These are phyloP conservation scores for Porogramme epimiltina DNA, from an alignment of 1,284 basidiomycete genomes.

Conservation along the genomic window DNA sequence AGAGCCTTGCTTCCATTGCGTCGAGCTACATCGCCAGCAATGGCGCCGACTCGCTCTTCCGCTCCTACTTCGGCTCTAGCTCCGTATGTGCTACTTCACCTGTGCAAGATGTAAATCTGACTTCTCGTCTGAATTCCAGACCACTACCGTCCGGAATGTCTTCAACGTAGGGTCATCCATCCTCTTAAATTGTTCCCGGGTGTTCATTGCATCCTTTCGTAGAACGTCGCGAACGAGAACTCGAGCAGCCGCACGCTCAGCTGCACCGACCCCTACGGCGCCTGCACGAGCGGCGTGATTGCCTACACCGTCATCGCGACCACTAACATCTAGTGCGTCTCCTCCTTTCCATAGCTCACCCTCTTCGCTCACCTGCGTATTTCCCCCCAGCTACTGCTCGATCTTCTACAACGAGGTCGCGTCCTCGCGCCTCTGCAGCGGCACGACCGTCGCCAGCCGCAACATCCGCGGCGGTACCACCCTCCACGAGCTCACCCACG, in stretches of 20 bases:
- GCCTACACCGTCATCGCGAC: conserved; percentile 25
- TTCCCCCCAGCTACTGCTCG: conserved; percentile 19
- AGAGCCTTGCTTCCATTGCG: conserved; percentile 25
- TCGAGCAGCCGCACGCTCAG: conserved; percentile 25
- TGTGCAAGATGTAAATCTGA: neutral
- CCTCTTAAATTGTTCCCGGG: neutral
- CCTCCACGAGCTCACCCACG: conserved; percentile 31
- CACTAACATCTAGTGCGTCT: conserved; percentile 23
- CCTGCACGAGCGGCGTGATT: conserved; percentile 24
- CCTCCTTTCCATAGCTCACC: neutral
- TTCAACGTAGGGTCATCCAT: conserved; percentile 10
- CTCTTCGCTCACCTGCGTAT: neutral
- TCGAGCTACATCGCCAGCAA: conserved; percentile 22
- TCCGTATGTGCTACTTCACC: conserved; percentile 7
- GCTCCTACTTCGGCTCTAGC: conserved; percentile 25
- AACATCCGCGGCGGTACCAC: conserved; percentile 30
- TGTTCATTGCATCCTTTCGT: neutral
- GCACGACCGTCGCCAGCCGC: conserved; percentile 25
- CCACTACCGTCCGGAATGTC: conserved; percentile 18
- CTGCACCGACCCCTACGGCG: conserved; percentile 25
- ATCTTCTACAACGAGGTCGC: conserved; percentile 29
- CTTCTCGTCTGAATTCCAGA: neutral
- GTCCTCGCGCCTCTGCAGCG: conserved; percentile 24
- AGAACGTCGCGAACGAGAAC: conserved; percentile 26
- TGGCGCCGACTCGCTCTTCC: conserved; percentile 26